Evolutionary conservation across 2,329 filamentous ascomycete species (phyloP), one percentile per base, ranked within the genome.

Genomic region (Myriosclerotinia curreyana): DNA sequence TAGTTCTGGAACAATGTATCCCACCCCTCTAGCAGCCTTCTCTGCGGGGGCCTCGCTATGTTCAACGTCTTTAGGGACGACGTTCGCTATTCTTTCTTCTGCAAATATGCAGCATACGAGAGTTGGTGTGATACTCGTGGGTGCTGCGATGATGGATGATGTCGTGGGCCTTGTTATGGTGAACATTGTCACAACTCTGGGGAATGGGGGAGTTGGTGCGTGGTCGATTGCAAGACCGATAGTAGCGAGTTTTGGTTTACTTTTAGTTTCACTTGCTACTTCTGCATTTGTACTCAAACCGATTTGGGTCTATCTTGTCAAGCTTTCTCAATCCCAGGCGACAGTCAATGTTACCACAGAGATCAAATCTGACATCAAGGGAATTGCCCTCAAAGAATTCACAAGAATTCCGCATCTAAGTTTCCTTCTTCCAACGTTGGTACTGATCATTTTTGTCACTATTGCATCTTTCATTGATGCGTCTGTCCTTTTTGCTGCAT

Each of bases 141-240:
- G 84, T 65, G 90, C 89, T 0, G 91, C 90, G 0, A 90, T 95
- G 84, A 84, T 95, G 77, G 91, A 95, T 72, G 90, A 95, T 75
- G 86, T 94, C 0, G 82, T 90, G 1, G 90, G 89, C 0, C 77
- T 94, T 12, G 84, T 93, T 9, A 89, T 94, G 84, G 87, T 92
- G 0, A 85, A 91, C 68, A 82, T 94, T 53, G 87, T 95, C 28
- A 83, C 87, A 0, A 87, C 86, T 54, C 77, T 94, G 0, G 88
- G 75, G 8, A 36, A 34, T 51, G 67, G 67, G 20, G 31, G 49
- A 14, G 64, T 31, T 46, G 55, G 50, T 54, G 67, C 54, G 5
- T 70, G 67, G 67, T 48, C 65, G 28, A 65, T 65, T 61, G 65
- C 65, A 59, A 54, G 69, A 54, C 67, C 67, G 14, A 67, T 69